phyloP scores from a whole-genome alignment of 208 protist genomes.

The Wallacemonas sp. region DNA sequence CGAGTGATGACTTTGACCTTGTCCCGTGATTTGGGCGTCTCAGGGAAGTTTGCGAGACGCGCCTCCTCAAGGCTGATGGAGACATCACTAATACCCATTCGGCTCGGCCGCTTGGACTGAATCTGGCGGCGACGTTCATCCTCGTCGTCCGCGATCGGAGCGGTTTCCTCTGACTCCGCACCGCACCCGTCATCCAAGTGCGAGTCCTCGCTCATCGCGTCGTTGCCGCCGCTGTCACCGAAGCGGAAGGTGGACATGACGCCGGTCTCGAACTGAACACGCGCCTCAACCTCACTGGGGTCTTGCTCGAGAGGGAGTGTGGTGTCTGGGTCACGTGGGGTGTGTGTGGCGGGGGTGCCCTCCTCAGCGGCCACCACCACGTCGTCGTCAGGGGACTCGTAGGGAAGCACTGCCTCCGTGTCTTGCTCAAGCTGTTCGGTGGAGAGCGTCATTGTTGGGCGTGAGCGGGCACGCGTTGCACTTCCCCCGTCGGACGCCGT shows the following conservation, averaged over 20 bases:
- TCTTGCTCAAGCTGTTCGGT: constrained; percentile 8
- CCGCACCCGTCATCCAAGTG: neutral
- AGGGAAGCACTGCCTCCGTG: too few relatives aligned
- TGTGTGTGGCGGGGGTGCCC: constrained; percentile 1
- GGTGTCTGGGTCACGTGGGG: neutral
- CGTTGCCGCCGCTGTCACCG: constrained; percentile 13
- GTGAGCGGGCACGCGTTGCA: neutral
- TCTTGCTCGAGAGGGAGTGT: constrained; percentile 11
- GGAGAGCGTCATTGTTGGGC: constrained; percentile 7
- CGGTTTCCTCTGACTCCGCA: neutral
- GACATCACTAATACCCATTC: constrained; percentile 47
- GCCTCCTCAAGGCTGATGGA: constrained; percentile 47
- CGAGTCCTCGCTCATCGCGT: constrained; percentile 13
- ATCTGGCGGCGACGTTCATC: constrained; percentile 38
- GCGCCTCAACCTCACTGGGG: constrained; percentile 5
- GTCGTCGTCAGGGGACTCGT: neutral
- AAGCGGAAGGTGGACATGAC: constrained; percentile 37
- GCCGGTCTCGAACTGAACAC: constrained; percentile 10
- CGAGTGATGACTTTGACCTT: constrained; percentile 53
- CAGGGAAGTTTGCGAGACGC: constrained; percentile 38
- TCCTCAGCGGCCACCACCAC: neutral
- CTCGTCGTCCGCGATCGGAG: constrained; percentile 46
- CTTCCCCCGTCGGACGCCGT: neutral
- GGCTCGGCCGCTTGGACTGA: constrained; percentile 51
- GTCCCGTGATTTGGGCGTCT: constrained; percentile 59